Evolutionary conservation across 177 flowering plant genomes (phyloP), one percentile per base, ranked within the genome.

Genomic region (Telopea speciosissima): DNA sequence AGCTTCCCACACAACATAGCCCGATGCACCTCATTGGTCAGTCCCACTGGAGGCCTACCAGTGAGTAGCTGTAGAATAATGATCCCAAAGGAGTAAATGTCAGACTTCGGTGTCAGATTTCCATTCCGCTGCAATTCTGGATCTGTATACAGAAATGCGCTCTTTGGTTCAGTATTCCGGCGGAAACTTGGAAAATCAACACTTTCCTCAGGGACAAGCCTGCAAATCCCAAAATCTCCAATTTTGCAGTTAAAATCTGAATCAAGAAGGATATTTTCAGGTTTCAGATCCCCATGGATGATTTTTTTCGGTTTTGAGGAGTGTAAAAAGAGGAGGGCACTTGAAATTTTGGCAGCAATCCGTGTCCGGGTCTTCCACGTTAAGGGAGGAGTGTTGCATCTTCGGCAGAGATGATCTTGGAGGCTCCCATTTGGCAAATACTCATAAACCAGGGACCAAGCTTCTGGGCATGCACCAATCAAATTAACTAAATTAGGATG

Each of bases 391-490:
- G 65, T 68, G 68, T 78, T 86, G 69, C 76, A 79, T 76, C 73
- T 87, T 24, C 68, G 63, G 68, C 78, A 84, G 69, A 90, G 88
- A 56, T 77, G 82, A 58, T 82, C 83, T 68, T 84, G 85, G 25
- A 90, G 90, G 78, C 79, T 88, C 65, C 89, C 92, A 77, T 85
- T 83, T 40, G 97, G 90, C 54, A 86, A 36, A 74, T 89, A 90
- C 66, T 92, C 97, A 72, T 84, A 87, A 24, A 92, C 88, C 65
- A 92, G 88, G 28, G 86, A 83, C 83, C 85, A 85, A 21, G 85
- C 87, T 75, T 90, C 97, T 31, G 85, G 84, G 76, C 96, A 89
- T 65, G 85, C 82, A 63, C 97, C 97, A 66, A 89, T 78, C 80
- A 90, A 70, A 65, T 81, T 81, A 74, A 86, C 86, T 24, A 92